Base-by-base conservation (phyloP, 108 stramenopile genomes). In the Fragilariopsis cylindrus region DNA sequence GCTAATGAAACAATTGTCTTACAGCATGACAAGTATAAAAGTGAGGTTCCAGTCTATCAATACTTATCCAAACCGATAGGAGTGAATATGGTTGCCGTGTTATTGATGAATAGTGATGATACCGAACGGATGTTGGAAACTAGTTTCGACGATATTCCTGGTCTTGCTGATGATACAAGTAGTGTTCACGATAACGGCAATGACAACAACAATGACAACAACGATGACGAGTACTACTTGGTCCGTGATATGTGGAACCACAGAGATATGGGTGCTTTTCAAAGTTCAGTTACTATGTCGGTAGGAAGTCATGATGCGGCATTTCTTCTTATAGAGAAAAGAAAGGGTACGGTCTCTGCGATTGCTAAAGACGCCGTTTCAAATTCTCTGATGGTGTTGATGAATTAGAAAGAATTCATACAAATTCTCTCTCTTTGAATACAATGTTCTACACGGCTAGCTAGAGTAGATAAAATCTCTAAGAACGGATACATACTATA, bases 331-430 rank as follows among this genome's bases (percentile, higher is more conserved):
- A 60, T 60, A 12, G 21, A 16, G 4, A 18, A 60, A 60, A 6
- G 21, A 5, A 40, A 21, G 5, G 5, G 5, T 21, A 5, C 21
- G 6, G 58, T 12, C 4, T 41, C 18, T 5, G 41, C 4, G 5
- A 39, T 60, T 39, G 58, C 58, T 6, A 63, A 63, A 5, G 62
- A 63, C 40, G 42, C 62, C 7, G 62, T 44, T 5, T 44, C 43
- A 12, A 63, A 63, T 63, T 41, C 39, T 43, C 43, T 45, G 42
- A 42, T 44, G 16, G 83, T 85, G 7, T 72, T 90, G 0, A 77
- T 90, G 49, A 87, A 87, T 44, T 74, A 92, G 58, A 77, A 72
- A 13, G 92, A 95, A 68, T 63, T 63, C 39, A 12, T 63, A 2
- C 30, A 30, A 30, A 30, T 30, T 30, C 30, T 30, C 30, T 30